Base-by-base conservation (phyloP, 371 early-diverging fungal genomes). In the Mucor saturninus region DNA sequence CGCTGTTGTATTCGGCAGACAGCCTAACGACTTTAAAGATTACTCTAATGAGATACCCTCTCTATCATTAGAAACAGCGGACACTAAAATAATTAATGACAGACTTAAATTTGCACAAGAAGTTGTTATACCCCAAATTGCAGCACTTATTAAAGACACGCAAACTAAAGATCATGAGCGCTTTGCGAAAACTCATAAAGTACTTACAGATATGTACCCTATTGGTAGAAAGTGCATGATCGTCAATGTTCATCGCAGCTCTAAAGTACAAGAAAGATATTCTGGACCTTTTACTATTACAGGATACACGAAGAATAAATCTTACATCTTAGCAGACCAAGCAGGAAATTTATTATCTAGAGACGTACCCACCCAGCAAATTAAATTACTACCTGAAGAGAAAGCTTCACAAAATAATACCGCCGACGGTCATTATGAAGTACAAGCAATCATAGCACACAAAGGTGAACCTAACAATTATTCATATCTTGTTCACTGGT, bases 1-100 rank as follows among this genome's bases (percentile, higher is more conserved):
- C 14, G 8, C 55, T 10, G 40, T 59, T 4, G 62, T 69, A 32
- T 73, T 64, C n/a, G 35, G 48, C 39, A 26, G 57, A 37, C n/a
- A 42, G 14, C 54, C 59, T 8, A 58, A 53, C 38, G 54, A 15
- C 10, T 37, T 64, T 8, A 15, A 43, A 30, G 64, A 64, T 15
- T 58, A 53, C 39, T 26, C 59, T 6, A 39, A 56, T 5, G 30
- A 42, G 0, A 14, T 28, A 2, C 29, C 45, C 3, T 13, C 31
- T 2, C 5, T 42, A 15, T 6, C 4, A 7, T 43, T 7, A n/a
- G n/a, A n/a, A n/a, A n/a, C n/a, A n/a, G n/a, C n/a, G n/a, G n/a
- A n/a, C n/a, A n/a, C n/a, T n/a, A 43, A 45, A 35, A 10, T 14
- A 0, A 54, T 56, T 7, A 31, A 63, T 15, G 45, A 63, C 5